Evolutionary conservation across 768 basidiomycete genomes (phyloP).

Genomic region (Neoboletus brunneissimus): DNA sequence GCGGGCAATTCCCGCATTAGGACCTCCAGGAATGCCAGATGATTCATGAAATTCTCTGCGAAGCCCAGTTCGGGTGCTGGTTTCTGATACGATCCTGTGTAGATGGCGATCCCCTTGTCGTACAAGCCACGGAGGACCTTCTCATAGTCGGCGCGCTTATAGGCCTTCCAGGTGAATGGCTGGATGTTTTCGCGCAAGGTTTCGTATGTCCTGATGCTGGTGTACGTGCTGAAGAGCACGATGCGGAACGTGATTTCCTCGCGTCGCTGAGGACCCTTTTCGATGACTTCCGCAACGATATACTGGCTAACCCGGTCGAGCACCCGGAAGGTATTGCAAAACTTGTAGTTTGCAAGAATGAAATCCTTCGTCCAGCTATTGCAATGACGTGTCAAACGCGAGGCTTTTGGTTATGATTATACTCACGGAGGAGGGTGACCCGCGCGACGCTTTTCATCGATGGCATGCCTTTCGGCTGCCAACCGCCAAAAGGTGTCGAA

Average conservation of each 20-base stretch:
- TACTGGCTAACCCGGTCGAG: conserved; percentile 70
- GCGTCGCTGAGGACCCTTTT: conserved; percentile 58
- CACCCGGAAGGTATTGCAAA: conserved; percentile 76
- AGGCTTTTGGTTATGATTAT: background rate
- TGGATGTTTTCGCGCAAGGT: conserved; percentile 50
- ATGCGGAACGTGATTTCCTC: conserved; percentile 71
- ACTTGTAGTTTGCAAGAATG: conserved; percentile 53
- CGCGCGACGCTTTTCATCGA: conserved; percentile 52
- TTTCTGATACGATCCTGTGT: conserved; percentile 69
- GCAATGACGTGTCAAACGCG: conserved; percentile 13
- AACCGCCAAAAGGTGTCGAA: conserved; percentile 64
- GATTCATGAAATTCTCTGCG: conserved; percentile 51
- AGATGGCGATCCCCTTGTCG: conserved; percentile 44
- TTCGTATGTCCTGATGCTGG: conserved; percentile 71
- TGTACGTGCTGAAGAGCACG: conserved; percentile 68
- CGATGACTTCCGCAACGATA: conserved; percentile 64
- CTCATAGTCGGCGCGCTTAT: conserved; percentile 51
- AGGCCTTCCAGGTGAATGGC: conserved; percentile 59
- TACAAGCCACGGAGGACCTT: conserved; percentile 46
- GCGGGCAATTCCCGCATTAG: conserved; percentile 58
- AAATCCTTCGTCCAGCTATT: conserved; percentile 69
- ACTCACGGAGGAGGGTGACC: conserved; percentile 53
- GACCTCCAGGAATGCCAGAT: conserved; percentile 57
- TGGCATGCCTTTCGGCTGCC: conserved; percentile 54
- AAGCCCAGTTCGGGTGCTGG: conserved; percentile 59